Percentiles rank a stretch among this genome's conserved stretches.
phyloP scores from a whole-genome alignment of 345 rosid species.

The Gossypium ekmanianum region DNA sequence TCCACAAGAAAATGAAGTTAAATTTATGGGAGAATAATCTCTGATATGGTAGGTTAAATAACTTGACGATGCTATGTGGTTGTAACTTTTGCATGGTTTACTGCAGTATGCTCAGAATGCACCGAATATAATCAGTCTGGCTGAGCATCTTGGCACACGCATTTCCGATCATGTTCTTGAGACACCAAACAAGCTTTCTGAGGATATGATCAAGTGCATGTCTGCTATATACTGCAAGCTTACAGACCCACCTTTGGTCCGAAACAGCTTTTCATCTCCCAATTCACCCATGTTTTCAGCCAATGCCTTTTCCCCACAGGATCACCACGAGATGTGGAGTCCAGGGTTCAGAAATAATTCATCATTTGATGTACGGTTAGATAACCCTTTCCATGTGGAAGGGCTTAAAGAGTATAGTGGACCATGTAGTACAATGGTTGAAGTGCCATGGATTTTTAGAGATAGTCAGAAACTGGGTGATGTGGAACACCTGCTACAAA shows the following conservation, averaged over 20 bases:
- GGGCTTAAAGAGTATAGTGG: constrained; percentile 93
- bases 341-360: constrained; percentile 71
- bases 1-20: not conserved
- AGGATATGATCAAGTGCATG: constrained; percentile 93
- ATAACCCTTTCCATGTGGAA: constrained; percentile 82
- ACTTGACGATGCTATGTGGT: constrained; percentile 5
- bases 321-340: constrained; percentile 74
- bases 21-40: not conserved
- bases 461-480: constrained; percentile 71
- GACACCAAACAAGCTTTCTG: constrained; percentile 82
- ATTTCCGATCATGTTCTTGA: constrained; percentile 87
- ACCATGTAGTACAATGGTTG: constrained; percentile 77
- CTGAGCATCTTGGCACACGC: constrained; percentile 85
- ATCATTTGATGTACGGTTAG: constrained; percentile 65
- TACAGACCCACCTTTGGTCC: constrained; percentile 66
- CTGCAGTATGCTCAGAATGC: constrained; percentile 66
- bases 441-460: constrained; percentile 77
- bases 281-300: constrained; percentile 67
- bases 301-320: constrained; percentile 65
- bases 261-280: constrained; percentile 73
- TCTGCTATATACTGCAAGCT: constrained; percentile 84
- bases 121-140: constrained; percentile 75
- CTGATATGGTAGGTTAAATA: not conserved
- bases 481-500: constrained; percentile 74
- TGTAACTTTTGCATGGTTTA: constrained; percentile 17